Base-by-base conservation (phyloP, 805 yeast genomes). In the Ogataea methanolica region DNA sequence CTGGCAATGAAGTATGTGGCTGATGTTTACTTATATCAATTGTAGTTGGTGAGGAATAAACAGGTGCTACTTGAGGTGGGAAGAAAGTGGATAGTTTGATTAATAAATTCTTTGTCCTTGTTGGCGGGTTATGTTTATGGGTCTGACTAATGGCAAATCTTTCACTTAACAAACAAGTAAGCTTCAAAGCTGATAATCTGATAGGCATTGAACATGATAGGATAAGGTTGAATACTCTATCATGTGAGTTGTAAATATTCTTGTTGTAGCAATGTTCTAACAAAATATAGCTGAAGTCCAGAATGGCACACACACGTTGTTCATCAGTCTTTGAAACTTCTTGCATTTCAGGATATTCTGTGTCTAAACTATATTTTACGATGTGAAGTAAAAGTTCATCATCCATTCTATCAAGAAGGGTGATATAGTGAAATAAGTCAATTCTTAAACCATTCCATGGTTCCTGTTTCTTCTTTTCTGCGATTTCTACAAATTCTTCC, bases 391-490 rank as follows among this genome's bases (percentile, higher is more conserved):
- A 85, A 45, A 88, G 68, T 6, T 88, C 73, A 12, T 71, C 74
- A 61, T 91, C 97, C 59, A 91, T 80, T 56, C 83, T 72, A 63
- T 89, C 85, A 56, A 92, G 70, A 1, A 88, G 80, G 0, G 84
- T 76, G 29, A 87, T 78, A 94, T 96, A 91, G 49, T 82, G 83
- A 50, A 75, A 76, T 33, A 92, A 65, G 55, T 88, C 78, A 6
- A 75, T 72, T 37, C 58, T 54, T 5, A 62, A 45, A 14, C 67
- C 66, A 48, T 61, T 62, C 68, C 67, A 65, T 11, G 48, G 54
- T 36, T 61, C 60, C 1, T 48, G 48, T 35, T 57, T 50, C 44
- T 54, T 54, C 4, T 50, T 35, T 8, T 50, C 47, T 31, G 59
- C 54, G 8, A 53, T 36, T 1, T 33, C 21, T 1, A 62, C 34